These are phyloP conservation scores for Cercospora beticola DNA, from an alignment of 2,329 filamentous ascomycete genomes.

Conservation along the genomic window DNA sequence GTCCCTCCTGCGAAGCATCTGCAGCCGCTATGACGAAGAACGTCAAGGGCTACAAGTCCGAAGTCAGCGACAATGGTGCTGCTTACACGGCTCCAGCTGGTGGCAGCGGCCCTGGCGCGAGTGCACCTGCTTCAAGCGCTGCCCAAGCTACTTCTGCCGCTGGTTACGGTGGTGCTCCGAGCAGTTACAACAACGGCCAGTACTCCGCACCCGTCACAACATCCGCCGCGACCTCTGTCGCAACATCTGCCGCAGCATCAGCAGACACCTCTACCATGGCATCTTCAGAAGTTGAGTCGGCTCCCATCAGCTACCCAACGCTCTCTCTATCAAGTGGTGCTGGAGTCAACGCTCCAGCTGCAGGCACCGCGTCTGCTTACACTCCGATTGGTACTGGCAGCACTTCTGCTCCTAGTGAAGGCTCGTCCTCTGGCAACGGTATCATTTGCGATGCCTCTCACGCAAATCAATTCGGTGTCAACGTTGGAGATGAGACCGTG, in stretches of 20 bases:
- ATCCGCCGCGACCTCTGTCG: slow-evolving; percentile 7
- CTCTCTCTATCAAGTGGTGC: slow-evolving; percentile 14
- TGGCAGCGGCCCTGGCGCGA: background rate
- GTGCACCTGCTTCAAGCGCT: slow-evolving; percentile 11
- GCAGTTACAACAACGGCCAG: slow-evolving; percentile 2
- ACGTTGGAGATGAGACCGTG: slow-evolving; percentile 44
- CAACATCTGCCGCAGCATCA: slow-evolving; percentile 3
- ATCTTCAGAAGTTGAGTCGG: background rate
- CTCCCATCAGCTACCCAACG: slow-evolving; percentile 1
- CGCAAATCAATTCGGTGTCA: slow-evolving; percentile 44
- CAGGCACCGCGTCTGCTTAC: slow-evolving; percentile 14
- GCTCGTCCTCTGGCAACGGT: background rate
- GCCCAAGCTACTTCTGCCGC: slow-evolving; percentile 19
- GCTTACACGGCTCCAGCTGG: slow-evolving; percentile 8
- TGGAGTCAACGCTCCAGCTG: slow-evolving; percentile 14
- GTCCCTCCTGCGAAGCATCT: slow-evolving; percentile 24
- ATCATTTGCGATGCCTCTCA: slow-evolving; percentile 18
- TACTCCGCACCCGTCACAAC: slow-evolving; percentile 3
- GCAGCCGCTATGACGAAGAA: slow-evolving; percentile 19
- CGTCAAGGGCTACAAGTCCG: slow-evolving; percentile 14
- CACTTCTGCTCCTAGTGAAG: background rate
- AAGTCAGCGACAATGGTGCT: background rate
- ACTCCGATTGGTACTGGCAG: slow-evolving; percentile 15
- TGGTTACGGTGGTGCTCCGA: slow-evolving; percentile 7
- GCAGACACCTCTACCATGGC: background rate